These are phyloP conservation scores for Salvia hispanica DNA, from an alignment of 257 asterid species.

Conservation along the genomic window DNA sequence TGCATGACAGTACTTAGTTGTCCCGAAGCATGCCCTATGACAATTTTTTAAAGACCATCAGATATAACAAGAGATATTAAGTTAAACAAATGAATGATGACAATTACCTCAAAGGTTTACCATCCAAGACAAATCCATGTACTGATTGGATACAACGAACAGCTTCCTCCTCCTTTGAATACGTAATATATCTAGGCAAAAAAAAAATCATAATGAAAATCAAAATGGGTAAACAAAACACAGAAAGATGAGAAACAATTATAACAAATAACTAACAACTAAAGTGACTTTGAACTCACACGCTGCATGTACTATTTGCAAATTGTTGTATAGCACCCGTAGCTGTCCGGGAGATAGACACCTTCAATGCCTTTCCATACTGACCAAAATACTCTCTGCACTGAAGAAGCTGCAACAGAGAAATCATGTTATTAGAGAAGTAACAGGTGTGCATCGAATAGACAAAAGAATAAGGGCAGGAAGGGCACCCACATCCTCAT, in stretches of 20 bases:
- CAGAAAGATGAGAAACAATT: constrained; percentile 1
- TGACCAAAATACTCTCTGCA: constrained; percentile 78
- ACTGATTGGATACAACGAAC: constrained; percentile 91
- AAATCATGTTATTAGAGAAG: constrained; percentile 20
- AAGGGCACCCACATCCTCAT: constrained; percentile 66
- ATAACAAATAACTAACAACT: constrained; percentile 1
- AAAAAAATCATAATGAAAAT: neutral
- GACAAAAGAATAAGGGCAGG: neutral
- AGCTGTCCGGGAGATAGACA: constrained; percentile 88
- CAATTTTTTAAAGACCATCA: constrained; percentile 25
- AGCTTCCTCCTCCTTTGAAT: constrained; percentile 90
- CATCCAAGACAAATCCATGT: constrained; percentile 92
- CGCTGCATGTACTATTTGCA: constrained; percentile 93
- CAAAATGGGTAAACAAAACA: constrained; percentile 3
- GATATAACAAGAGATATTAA: neutral
- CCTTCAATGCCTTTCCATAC: constrained; percentile 93
- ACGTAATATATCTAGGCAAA: constrained; percentile 76
- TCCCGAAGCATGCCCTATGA: constrained; percentile 92
- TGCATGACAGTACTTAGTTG: constrained; percentile 91
- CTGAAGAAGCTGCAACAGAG: constrained; percentile 71
- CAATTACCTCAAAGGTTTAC: constrained; percentile 68
- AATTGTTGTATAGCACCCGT: constrained; percentile 89
- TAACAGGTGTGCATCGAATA: neutral
- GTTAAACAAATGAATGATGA: constrained; percentile 20
- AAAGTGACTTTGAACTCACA: constrained; percentile 55